Evolutionary conservation across 257 asterid genomes (phyloP).

Genomic region (Avicennia marina): DNA sequence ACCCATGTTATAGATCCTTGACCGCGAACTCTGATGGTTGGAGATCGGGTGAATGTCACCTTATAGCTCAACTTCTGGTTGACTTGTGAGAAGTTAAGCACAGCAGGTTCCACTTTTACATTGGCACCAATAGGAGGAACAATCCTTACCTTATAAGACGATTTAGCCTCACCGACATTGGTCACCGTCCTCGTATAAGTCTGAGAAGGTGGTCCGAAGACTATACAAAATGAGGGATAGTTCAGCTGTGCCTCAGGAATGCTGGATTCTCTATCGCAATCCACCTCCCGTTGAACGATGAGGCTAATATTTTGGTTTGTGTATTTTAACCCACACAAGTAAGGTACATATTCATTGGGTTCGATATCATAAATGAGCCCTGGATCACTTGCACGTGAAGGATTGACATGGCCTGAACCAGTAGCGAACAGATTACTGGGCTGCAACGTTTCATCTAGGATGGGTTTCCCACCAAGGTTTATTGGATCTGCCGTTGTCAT

Average conservation of each 20-base stretch:
- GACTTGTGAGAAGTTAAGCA: no score
- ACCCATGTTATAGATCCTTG: no score
- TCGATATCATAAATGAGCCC: slow-evolving; percentile 22
- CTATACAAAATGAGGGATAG: slow-evolving; percentile 18
- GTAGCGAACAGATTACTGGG: no score
- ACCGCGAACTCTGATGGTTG: no score
- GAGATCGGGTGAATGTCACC: no score
- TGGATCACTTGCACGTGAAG: slow-evolving; percentile 19
- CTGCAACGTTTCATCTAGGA: slow-evolving; percentile 13
- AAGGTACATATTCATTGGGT: no score
- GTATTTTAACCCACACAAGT: slow-evolving; percentile 21
- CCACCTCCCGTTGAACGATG: slow-evolving; percentile 13
- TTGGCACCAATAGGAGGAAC: no score
- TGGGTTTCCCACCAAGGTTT: slow-evolving; percentile 19
- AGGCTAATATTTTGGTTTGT: slow-evolving; percentile 5
- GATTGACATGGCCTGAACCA: slow-evolving; percentile 27
- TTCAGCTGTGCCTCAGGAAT: slow-evolving; percentile 21
- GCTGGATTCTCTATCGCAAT: slow-evolving; percentile 18
- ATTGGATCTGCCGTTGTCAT: slow-evolving; percentile 43
- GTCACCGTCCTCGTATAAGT: no score
- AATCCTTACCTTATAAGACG: no score
- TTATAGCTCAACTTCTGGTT: no score
- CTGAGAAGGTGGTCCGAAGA: not conserved
- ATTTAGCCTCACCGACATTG: no score
- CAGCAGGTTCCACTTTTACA: no score